A percentile compares a stretch with the other conserved stretches of the same genome.
phyloP scores from a whole-genome alignment of 805 yeast genomes.

The Metschnikowia lachancei region DNA sequence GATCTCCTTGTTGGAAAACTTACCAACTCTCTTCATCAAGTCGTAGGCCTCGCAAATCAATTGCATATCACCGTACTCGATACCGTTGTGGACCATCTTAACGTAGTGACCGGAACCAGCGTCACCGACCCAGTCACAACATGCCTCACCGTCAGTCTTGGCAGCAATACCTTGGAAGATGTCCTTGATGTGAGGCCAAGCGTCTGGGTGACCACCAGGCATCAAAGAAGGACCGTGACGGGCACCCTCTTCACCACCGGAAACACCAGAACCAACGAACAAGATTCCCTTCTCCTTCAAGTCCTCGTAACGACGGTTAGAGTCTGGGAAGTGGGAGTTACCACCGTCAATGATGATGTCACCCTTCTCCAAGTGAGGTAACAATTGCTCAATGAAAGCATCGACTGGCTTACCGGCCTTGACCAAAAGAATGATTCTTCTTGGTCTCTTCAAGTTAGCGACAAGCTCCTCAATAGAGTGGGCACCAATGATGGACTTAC shows the following conservation, averaged over 20 bases:
- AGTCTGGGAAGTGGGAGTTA: conserved; percentile 98
- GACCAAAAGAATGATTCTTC: conserved; percentile 90
- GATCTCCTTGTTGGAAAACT: conserved; percentile 85
- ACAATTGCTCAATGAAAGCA: conserved; percentile 78
- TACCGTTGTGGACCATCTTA: conserved; percentile 99
- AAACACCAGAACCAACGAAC: conserved; percentile 98
- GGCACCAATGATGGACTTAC: conserved; percentile 93
- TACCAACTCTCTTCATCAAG: conserved; percentile 90
- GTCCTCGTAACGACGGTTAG: conserved; percentile 94
- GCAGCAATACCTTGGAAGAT: conserved; percentile 96
- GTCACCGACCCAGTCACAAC: conserved; percentile 99
- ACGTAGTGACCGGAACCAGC: conserved; percentile 99
- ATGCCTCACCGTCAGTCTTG: conserved; percentile 96
- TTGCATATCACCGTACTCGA: conserved; percentile 99
- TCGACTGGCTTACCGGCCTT: conserved; percentile 98
- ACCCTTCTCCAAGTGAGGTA: conserved; percentile 91
- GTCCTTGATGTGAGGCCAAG: conserved; percentile 97
- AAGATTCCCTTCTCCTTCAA: conserved; percentile 81
- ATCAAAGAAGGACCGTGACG: conserved; percentile 97
- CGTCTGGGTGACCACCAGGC: conserved; percentile 99
- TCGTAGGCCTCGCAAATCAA: conserved; percentile 97
- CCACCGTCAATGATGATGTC: conserved; percentile 99
- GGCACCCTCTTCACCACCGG: conserved; percentile 99
- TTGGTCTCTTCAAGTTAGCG: conserved; percentile 91
- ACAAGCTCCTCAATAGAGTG: conserved; percentile 85